Percentiles rank a stretch among this genome's conserved stretches.
Conservation (phyloP, 208 protist genomes). For the Acanthamoeba castellanii region DNA sequence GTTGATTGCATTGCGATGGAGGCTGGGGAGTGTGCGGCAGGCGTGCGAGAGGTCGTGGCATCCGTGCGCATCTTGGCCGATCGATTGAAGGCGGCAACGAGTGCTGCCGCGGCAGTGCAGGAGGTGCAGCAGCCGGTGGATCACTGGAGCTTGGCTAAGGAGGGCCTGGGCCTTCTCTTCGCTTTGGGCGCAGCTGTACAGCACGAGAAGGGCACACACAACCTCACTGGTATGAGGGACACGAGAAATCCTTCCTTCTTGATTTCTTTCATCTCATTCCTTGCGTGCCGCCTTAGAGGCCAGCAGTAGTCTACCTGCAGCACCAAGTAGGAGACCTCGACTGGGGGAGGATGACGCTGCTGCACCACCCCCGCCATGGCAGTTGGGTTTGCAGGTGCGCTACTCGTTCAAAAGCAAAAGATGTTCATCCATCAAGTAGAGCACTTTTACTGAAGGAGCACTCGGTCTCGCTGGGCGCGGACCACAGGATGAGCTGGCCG, state of each 20-base stretch:
- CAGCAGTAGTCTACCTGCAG: background rate
- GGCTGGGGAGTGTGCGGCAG: background rate
- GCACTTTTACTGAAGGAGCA: no score
- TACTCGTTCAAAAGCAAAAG: background rate
- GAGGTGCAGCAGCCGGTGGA: background rate
- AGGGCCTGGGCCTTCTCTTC: background rate
- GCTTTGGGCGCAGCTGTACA: background rate
- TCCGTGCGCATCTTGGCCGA: background rate
- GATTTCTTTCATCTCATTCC: background rate
- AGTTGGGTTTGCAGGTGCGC: conserved; percentile 2
- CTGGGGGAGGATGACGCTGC: background rate
- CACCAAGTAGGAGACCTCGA: background rate
- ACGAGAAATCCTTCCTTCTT: no score
- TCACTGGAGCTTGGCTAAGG: background rate
- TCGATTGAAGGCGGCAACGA: background rate
- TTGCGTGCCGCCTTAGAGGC: background rate
- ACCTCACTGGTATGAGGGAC: background rate
- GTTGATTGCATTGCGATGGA: no score
- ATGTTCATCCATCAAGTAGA: background rate
- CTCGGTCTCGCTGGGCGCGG: no score
- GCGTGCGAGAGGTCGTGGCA: background rate
- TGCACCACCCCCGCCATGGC: background rate
- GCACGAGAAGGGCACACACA: background rate
- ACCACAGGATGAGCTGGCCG: background rate
- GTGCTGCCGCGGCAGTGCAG: no score